Evolutionary conservation across 2,329 filamentous ascomycete species (phyloP), one percentile per base, ranked within the genome.

Genomic region (Phoma herbarum): DNA sequence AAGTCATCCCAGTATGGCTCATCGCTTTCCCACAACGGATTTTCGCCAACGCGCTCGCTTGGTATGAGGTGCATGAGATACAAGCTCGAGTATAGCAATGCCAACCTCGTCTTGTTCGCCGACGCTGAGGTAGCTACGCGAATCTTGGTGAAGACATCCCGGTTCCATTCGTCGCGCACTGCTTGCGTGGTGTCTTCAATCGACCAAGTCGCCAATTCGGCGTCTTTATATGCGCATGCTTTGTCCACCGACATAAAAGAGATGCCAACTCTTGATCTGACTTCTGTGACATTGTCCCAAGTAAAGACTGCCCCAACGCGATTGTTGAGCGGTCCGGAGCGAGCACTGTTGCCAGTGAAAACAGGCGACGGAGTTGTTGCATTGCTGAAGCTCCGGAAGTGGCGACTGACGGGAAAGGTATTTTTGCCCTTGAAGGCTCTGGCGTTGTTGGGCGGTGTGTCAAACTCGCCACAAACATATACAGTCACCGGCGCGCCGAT

Each of bases 1-100:
- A 88, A 91, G 1, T 88, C 90, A 72, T 91, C 89, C 69, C 69
- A 75, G 63, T 90, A 91, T 0, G 88, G 89, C 72, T 91, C 88
- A 6, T 81, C 80, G 26, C 84, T 88, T 4, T 85, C 69, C 88
- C 89, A 92, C 0, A 88, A 71, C 1, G 88, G 88, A 51, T 91
- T 92, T 69, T 92, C 89, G 0, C 88, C 87, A 3, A 73, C 54
- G 2, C 74, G 70, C 59, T 77, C 72, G 41, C 70, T 75, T 0
- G 74, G 74, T 22, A 77, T 75, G 6, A 77, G 68, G 42, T 77
- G 73, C 71, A 72, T 75, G 51, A 75, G 76, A 59, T 76, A 77
- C 31, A 76, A 55, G 11, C 67, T 70, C 2, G 74, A 77, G 50
- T 77, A 77, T 0, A 77, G 47, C 6, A 77, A 52, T 1, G 72